These are phyloP conservation scores for Cladosporium sp. DNA, from an alignment of 2,329 filamentous ascomycete genomes.

Conservation along the genomic window DNA sequence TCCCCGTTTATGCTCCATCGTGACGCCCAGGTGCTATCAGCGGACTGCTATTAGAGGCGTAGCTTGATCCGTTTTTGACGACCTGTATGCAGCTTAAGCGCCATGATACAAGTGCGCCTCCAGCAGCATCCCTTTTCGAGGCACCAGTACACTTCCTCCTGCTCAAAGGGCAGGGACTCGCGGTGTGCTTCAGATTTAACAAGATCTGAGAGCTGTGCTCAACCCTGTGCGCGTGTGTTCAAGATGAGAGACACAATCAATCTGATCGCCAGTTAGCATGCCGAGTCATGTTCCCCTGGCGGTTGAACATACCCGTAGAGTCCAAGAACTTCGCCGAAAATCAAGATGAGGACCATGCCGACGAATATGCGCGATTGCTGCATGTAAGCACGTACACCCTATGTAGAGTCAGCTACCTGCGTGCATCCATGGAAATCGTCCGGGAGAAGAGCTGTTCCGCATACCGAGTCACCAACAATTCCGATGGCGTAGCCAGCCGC, in stretches of 20 bases:
- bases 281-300: not conserved
- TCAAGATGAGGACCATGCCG: conserved; percentile 96
- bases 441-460: conserved; percentile 17
- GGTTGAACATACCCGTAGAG: conserved; percentile 74
- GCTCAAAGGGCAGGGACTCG: not conserved
- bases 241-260: conserved; percentile 90
- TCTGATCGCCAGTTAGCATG: conserved; percentile 43
- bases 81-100: no score
- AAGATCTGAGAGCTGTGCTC: not conserved
- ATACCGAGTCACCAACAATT: conserved; percentile 82
- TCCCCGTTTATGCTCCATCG: not conserved
- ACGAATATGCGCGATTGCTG: conserved; percentile 93
- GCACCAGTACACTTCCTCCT: not conserved
- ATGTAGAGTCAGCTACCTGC: not conserved
- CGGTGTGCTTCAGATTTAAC: not conserved
- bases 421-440: no score
- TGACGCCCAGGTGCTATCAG: not conserved
- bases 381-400: conserved; percentile 91
- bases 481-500: conserved; percentile 96
- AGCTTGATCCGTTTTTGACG: not conserved
- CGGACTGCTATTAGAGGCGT: not conserved
- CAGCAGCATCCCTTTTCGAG: not conserved
- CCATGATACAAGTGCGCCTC: no score
- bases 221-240: conserved; percentile 57
- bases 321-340: conserved; percentile 96